Base-by-base conservation (phyloP, 441 rosid species). In the Manihot esculenta region DNA sequence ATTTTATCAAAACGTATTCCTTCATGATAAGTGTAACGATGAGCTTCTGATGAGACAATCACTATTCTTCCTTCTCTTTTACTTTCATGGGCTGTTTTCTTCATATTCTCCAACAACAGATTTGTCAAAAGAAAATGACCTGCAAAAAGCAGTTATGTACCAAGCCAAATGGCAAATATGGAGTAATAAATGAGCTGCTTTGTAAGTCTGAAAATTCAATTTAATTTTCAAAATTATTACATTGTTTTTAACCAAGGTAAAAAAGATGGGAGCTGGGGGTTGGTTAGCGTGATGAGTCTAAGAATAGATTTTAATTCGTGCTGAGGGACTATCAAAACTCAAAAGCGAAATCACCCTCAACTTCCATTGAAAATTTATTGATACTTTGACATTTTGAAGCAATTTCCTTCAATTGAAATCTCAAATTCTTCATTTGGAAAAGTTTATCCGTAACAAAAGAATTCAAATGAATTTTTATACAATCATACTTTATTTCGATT, bases 101-200 rank as follows among this genome's bases (percentile, higher is more conserved):
- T 89, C 91, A 89, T 85, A 5, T 70, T 85, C 24, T 87, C 94
- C 84, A 87, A 62, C 60, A 89, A 70, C 26, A 84, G 88, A 59
- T 72, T 82, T 44, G 94, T 84, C 76, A 89, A 72, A 74, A 89
- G 90, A 79, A 89, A 89, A 77, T 89, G 91, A 66, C 91, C 94
- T 84, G 86, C 74, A 74, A 49, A 55, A 62, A 30, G 15, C 50
- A n/a, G n/a, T 66, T 45, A 30, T 49, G 2, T 23, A 51, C 20
- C 20, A 30, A 51, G 23, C 27, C 13, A 38, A 17, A 67, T 67
- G 49, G 11, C 26, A 38, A 60, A 24, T 2, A 9, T n/a, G 47
- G 26, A 38, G 47, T 18, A 33, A 50, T 50, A 50, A 30, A 51
- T 66, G 48, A 33, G 21, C 13, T 26, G 14, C 8, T 48, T 10